Evolutionary conservation across 345 rosid genomes (phyloP), one percentile per base, ranked within the genome.

Genomic region (Lenwebbia sp.): DNA sequence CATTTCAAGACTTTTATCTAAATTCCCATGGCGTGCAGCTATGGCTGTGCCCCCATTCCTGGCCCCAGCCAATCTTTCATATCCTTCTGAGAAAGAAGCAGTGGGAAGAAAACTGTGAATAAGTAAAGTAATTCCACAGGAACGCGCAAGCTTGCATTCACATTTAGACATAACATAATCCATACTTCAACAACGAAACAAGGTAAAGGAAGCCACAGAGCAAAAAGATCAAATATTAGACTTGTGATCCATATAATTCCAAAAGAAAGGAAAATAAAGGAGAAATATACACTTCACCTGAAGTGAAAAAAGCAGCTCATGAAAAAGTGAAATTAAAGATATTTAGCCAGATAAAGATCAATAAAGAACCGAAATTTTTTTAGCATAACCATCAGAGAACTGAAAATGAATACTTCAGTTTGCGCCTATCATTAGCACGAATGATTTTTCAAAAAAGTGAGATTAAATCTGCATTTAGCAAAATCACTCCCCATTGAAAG

Each of bases 41-140:
- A 54, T 50, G 50, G 89, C 83, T 83, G 88, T 49, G 84, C 84
- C 90, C 82, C 92, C 91, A 44, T 83, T 94, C 90, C 90, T 93
- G 57, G 93, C 94, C 85, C 86, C 85, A 88, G 94, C 94, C 84
- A 96, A 89, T 88, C 90, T 92, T 87, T 96, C 99, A 86, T 92
- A 96, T 90, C 96, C 96, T 88, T 97, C 99, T 96, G 92, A 54
- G 88, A 87, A 6, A 30, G 5, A 52, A 52, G 14, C 40, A 55
- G 33, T 22, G 74, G 76, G 54, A 75, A 86, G 54, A 49, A 81
- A 49, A 82, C 26, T 70, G 81, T 0, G 4, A 70, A 19, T 70
- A 33, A 37, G 81, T 70, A 65, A 7, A 65, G 23, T 65, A 70
- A 37, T 37, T 37, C 81, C 81, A 19, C 47, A 70, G 47, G 81